phyloP scores from a whole-genome alignment of 108 stramenopile species.

The Cyclotella atomus region DNA sequence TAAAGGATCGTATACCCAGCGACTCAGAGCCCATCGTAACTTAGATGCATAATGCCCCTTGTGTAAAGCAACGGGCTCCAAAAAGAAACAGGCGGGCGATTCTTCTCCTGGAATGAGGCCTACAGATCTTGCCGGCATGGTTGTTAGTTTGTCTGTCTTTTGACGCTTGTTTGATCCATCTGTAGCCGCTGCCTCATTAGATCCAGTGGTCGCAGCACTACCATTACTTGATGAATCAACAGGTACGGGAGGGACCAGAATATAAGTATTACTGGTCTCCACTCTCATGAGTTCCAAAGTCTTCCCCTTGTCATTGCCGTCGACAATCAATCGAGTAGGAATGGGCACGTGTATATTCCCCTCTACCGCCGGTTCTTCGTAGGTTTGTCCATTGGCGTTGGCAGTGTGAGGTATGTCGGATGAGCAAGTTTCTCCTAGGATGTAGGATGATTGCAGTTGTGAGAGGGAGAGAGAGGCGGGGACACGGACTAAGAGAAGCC shows the following conservation, averaged over 20 bases:
- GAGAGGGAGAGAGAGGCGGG: constrained; percentile 4
- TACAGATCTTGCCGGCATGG: constrained; percentile 44
- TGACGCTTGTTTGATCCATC: constrained; percentile 14
- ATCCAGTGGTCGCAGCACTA: not conserved
- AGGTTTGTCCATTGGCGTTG: not conserved
- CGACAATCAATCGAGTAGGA: constrained; percentile 41
- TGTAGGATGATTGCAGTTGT: constrained; percentile 14
- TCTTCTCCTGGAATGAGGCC: constrained; percentile 39
- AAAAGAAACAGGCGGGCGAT: constrained; percentile 44
- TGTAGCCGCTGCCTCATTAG: too few species aligned
- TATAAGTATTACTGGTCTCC: constrained; percentile 50
- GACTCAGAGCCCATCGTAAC: constrained; percentile 17
- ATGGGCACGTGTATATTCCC: constrained; percentile 29
- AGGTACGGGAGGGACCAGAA: constrained; percentile 39
- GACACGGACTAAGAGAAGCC: constrained; percentile 36
- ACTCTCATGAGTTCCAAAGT: constrained; percentile 45
- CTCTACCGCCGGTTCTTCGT: not conserved
- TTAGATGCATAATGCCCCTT: constrained; percentile 32
- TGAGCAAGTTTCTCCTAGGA: constrained; percentile 31
- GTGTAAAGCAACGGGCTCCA: constrained; percentile 20
- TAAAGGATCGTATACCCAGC: constrained; percentile 44
- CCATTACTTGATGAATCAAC: not conserved
- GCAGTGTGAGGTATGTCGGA: constrained; percentile 7
- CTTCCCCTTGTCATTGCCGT: constrained; percentile 22
- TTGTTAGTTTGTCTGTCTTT: constrained; percentile 14